These are phyloP conservation scores for Magnolia kwangsiensis DNA, from an alignment of 164 flowering plant genomes.

Conservation along the genomic window DNA sequence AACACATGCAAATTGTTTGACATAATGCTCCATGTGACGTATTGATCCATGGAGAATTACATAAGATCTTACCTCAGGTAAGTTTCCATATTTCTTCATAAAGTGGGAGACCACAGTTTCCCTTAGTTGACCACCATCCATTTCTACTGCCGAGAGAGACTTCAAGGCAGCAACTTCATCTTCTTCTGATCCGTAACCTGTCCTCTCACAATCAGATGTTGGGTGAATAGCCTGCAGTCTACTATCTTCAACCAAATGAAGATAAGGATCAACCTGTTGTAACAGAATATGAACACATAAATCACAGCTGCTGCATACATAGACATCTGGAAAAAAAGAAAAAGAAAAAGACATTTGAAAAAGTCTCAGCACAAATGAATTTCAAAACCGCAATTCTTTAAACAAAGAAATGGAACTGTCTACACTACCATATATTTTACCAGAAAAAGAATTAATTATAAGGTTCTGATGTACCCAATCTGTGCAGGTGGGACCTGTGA, in stretches of 20 bases:
- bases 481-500: not conserved
- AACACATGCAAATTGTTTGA: no score
- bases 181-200: conserved; percentile 52
- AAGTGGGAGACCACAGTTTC: conserved; percentile 53
- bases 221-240: conserved; percentile 41
- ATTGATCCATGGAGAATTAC: not conserved
- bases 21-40: no score
- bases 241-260: conserved; percentile 54
- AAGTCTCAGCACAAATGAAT: not conserved
- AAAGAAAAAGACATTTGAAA: no score
- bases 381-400: no score
- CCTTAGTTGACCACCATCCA: conserved; percentile 41
- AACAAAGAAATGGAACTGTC: not conserved
- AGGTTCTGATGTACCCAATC: not conserved
- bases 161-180: conserved; percentile 62
- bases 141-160: conserved; percentile 43
- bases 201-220: conserved; percentile 17
- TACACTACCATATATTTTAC: no score
- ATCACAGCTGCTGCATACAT: not conserved
- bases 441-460: not conserved
- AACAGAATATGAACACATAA: not conserved
- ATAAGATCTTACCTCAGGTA: conserved; percentile 56
- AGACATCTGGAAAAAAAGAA: no score
- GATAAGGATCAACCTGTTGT: conserved; percentile 76
- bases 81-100: conserved; percentile 36